Conservation (phyloP, 2,329 filamentous ascomycete species). For the Biscogniauxia mediterranea region DNA sequence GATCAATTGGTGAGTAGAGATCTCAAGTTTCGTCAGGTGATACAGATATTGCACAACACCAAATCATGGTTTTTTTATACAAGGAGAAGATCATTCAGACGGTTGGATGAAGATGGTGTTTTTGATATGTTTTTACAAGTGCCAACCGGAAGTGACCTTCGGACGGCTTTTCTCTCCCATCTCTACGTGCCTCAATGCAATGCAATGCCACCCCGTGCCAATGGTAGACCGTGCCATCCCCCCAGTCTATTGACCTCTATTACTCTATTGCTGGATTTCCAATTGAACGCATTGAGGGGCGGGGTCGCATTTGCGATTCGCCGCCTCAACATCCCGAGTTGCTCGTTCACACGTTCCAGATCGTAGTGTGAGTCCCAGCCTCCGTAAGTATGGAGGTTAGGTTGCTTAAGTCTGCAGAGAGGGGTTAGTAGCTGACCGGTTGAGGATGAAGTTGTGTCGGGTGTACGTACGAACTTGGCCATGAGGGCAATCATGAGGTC, state of each 20-base stretch:
- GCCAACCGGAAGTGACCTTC: constrained; percentile 14
- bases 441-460: constrained; percentile 11
- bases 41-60: constrained; percentile 3
- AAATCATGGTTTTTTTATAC: constrained; percentile 3
- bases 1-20: constrained; percentile 15
- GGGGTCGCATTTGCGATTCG: constrained; percentile 19
- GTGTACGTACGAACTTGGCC: constrained; percentile 75
- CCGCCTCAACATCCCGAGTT: constrained; percentile 23
- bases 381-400: constrained; percentile 30
- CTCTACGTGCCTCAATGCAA: constrained; percentile 34
- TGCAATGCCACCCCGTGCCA: constrained; percentile 27
- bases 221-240: constrained; percentile 25
- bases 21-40: constrained; percentile 6
- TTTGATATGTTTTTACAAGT: constrained; percentile 24
- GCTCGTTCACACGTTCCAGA: constrained; percentile 29
- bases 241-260: constrained; percentile 34
- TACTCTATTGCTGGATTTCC: constrained; percentile 35
- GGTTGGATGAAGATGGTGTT: constrained; percentile 22
- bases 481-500: constrained; percentile 91
- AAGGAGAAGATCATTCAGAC: constrained; percentile 3
- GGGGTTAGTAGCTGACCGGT: constrained; percentile 11
- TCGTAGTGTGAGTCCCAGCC: constrained; percentile 30
- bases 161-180: constrained; percentile 29
- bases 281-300: constrained; percentile 28
- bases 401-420: constrained; percentile 32